Base-by-base conservation (phyloP, 768 basidiomycete species). In the Tricholoma bakamatsutake region DNA sequence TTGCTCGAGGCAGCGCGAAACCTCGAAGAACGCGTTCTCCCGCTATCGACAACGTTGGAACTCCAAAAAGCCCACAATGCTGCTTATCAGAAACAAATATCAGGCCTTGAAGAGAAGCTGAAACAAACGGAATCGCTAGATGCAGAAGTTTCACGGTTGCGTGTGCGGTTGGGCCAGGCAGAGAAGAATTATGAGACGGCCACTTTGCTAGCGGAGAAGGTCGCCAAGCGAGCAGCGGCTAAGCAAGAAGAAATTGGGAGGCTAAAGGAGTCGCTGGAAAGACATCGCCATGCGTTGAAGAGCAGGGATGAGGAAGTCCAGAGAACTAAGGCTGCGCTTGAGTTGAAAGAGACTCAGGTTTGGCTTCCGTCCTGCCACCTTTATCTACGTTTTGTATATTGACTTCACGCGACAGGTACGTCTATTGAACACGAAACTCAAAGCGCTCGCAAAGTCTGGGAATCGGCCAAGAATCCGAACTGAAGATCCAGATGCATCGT, bases 1-100 rank as follows among this genome's bases (percentile, higher is more conserved):
- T 55, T 64, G 35, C 2, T 33, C 5, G 50, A 46, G 13, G 48
- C 57, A n/a, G 52, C 37, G 1, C 31, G 37, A 34, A 53, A 57
- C 21, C 33, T 57, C 17, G 33, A 54, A 9, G 49, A 57, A 11
- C 43, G 57, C 13, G n/a, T 53, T 8, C 21, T 50, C 27, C 53
- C 53, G 2, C 17, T 56, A 45, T 51, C 40, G 4, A 21, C 50
- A 9, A 45, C 31, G 48, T 35, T 56, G n/a, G 55, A 56, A 21
- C 30, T 43, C 40, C 50, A 56, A 42, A 39, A 40, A 45, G 42
- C 35, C 11, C 42, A 42, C 18, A 56, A 53, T 11, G 21, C 9
- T 30, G 39, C 40, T 12, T 43, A 11, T 40, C 52, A n/a, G 15
- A 27, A 31, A 18, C 52, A 33, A 33, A 43, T 53, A 17, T 40